Evolutionary conservation across 352 stramenopile species (phyloP).

Genomic region (Pythium angustatum): DNA sequence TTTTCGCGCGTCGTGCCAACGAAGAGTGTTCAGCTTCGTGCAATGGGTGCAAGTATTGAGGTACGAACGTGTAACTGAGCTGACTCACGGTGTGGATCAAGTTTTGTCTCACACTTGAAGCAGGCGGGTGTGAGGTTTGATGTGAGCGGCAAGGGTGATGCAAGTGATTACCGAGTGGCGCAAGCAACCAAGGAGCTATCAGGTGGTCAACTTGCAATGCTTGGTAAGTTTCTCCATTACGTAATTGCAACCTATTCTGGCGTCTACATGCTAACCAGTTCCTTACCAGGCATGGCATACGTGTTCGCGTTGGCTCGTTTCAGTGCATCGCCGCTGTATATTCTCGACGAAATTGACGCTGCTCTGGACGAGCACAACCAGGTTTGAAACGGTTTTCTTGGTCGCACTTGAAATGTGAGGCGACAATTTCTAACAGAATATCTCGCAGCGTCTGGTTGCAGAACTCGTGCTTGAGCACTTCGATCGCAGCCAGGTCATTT

Average conservation of each 20-base stretch:
- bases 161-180: background rate
- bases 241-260: too few relatives aligned
- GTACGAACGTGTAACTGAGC: slow-evolving; percentile 3
- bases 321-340: slow-evolving; percentile 41
- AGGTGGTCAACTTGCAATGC: slow-evolving; percentile 43
- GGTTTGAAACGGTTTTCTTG: slow-evolving; percentile 14
- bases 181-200: slow-evolving; percentile 36
- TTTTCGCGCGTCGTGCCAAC: slow-evolving; percentile 32
- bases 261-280: too few relatives aligned
- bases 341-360: slow-evolving; percentile 48
- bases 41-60: slow-evolving; percentile 26
- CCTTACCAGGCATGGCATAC: slow-evolving; percentile 49
- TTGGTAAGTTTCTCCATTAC: slow-evolving; percentile 28
- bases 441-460: slow-evolving; percentile 31
- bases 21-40: slow-evolving; percentile 23
- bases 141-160: background rate
- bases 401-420: too few relatives aligned
- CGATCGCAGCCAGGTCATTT: slow-evolving; percentile 42
- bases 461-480: slow-evolving; percentile 34
- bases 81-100: too few relatives aligned
- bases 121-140: slow-evolving; percentile 25
- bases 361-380: slow-evolving; percentile 48
- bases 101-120: background rate
- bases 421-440: too few relatives aligned
- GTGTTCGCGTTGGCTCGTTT: slow-evolving; percentile 42